Evolutionary conservation across 148 eudicot species (phyloP).

Genomic region (Diospyros kaki): DNA sequence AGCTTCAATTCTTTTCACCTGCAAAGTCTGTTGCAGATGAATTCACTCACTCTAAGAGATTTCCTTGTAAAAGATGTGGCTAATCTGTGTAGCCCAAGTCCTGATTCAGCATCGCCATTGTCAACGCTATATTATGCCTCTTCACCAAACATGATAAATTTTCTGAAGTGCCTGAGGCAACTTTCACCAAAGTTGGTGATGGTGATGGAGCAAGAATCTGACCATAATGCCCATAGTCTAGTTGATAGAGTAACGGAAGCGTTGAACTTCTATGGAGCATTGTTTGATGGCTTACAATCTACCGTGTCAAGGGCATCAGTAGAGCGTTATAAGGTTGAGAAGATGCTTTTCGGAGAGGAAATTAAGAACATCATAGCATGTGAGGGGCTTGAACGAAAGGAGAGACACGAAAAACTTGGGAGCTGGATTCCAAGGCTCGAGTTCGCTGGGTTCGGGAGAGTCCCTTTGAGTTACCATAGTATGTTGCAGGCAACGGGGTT

Average conservation of each 20-base stretch:
- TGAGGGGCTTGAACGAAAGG: constrained; percentile 61
- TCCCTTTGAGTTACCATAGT: constrained; percentile 45
- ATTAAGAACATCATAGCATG: constrained; percentile 68
- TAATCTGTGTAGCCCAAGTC: constrained; percentile 24
- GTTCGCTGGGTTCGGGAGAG: constrained; percentile 48
- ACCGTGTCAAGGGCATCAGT: constrained; percentile 33
- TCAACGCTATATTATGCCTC: constrained; percentile 26
- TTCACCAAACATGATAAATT: constrained; percentile 31
- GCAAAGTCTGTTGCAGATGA: constrained; percentile 11
- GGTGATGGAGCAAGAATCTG: constrained; percentile 73
- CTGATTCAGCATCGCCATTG: constrained; percentile 43
- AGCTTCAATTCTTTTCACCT: neutral
- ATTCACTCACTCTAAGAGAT: constrained; percentile 32
- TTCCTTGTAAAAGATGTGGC: constrained; percentile 31
- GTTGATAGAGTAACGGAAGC: constrained; percentile 63
- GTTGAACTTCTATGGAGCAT: constrained; percentile 57
- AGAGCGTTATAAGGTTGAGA: constrained; percentile 66
- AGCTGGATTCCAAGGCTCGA: constrained; percentile 62
- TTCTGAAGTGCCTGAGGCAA: constrained; percentile 42
- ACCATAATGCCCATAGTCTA: constrained; percentile 45
- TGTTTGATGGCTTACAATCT: constrained; percentile 67
- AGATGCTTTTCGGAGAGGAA: constrained; percentile 63
- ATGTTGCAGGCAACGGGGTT: constrained; percentile 43
- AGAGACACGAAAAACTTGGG: constrained; percentile 71
- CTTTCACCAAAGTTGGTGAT: constrained; percentile 70